Evolutionary conservation across 176 grass and related monocot species (phyloP).

Genomic region (Secale cereale): DNA sequence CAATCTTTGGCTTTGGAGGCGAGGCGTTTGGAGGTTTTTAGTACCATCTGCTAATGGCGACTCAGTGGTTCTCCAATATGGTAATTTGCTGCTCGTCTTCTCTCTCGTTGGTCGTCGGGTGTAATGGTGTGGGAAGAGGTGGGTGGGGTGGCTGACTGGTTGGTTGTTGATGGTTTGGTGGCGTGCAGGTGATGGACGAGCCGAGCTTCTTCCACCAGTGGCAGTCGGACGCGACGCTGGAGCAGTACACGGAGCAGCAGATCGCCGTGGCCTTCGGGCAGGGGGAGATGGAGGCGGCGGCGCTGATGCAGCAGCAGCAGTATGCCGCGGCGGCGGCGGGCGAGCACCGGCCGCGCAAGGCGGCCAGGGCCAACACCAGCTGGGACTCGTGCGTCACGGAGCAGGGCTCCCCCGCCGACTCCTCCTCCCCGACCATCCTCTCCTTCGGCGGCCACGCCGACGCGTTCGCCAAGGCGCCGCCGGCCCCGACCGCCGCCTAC

Average conservation of each 20-base stretch:
- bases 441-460: constrained; percentile 52
- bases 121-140: not conserved
- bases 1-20: not conserved
- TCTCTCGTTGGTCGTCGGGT: not conserved
- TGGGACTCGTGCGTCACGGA: constrained; percentile 96
- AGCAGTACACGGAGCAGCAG: constrained; percentile 75
- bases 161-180: not conserved
- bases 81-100: constrained; percentile 28
- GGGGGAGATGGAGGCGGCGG: constrained; percentile 27
- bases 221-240: constrained; percentile 59
- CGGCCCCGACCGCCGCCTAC: constrained; percentile 17
- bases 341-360: constrained; percentile 52
- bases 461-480: constrained; percentile 24
- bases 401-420: constrained; percentile 56
- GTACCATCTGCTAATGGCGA: constrained; percentile 45
- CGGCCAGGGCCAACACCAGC: constrained; percentile 52
- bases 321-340: not conserved
- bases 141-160: not conserved
- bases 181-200: constrained; percentile 67
- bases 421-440: constrained; percentile 80
- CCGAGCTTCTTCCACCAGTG: constrained; percentile 89
- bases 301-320: constrained; percentile 17
- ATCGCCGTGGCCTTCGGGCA: constrained; percentile 68
- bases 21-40: not conserved
- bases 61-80: constrained; percentile 80